These are phyloP conservation scores for Spongospora subterranea DNA, from an alignment of 208 protist species.

Conservation along the genomic window DNA sequence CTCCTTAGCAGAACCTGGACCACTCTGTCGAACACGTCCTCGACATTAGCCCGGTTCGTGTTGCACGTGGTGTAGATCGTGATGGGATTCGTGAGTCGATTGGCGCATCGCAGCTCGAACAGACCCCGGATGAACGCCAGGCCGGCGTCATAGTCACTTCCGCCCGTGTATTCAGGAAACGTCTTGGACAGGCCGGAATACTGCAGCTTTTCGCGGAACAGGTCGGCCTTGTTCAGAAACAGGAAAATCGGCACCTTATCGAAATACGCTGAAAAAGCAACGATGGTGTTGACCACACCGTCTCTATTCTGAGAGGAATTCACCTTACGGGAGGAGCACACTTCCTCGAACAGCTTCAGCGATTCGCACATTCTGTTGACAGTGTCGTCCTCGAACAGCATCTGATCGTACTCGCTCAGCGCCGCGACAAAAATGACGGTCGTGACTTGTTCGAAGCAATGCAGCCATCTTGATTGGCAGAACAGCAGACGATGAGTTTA, in stretches of 20 bases:
- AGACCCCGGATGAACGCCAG: background rate
- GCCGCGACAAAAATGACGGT: constrained; percentile 78
- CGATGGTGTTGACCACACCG: constrained; percentile 63
- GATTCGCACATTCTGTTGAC: constrained; percentile 79
- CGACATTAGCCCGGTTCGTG: constrained; percentile 20
- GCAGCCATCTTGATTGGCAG: constrained; percentile 74
- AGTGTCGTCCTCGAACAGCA: constrained; percentile 77
- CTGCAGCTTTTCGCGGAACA: constrained; percentile 80
- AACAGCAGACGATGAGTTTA: background rate
- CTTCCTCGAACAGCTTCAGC: constrained; percentile 74
- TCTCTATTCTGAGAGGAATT: background rate
- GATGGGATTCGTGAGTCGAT: background rate
- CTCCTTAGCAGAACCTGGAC: constrained; percentile 17
- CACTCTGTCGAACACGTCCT: constrained; percentile 23
- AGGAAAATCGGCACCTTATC: constrained; percentile 76
- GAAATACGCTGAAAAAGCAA: constrained; percentile 78
- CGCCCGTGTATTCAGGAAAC: constrained; percentile 38
- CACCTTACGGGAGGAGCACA: constrained; percentile 69
- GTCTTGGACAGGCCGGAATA: constrained; percentile 63
- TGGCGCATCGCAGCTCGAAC: background rate
- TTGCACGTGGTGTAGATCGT: background rate
- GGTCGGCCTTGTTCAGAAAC: constrained; percentile 82
- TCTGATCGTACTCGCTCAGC: constrained; percentile 77
- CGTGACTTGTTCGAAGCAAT: constrained; percentile 82
- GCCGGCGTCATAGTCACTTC: background rate